Percentiles rank a stretch among this genome's conserved stretches.
These are phyloP conservation scores for Wickerhamomyces alni DNA, from an alignment of 805 yeast genomes.

Conservation along the genomic window DNA sequence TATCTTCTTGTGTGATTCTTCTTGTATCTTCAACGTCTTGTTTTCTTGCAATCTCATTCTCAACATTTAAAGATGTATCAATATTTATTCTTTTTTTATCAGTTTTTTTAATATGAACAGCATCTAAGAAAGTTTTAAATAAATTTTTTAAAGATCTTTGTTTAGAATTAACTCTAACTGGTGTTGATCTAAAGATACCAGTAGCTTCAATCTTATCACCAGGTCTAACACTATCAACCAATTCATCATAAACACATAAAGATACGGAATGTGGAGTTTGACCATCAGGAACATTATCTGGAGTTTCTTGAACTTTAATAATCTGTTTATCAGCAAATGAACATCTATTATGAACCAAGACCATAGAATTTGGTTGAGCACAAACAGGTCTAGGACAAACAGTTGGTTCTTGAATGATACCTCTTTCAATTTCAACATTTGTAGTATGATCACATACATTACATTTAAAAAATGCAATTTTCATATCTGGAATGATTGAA, in stretches of 20 bases:
- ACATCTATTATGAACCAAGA: constrained; percentile 84
- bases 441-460: constrained; percentile 90
- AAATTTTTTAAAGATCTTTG: constrained; percentile 79
- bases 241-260: constrained; percentile 89
- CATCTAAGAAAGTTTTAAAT: constrained; percentile 91
- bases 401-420: constrained; percentile 88
- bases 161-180: constrained; percentile 81
- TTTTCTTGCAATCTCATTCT: constrained; percentile 43
- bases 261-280: constrained; percentile 97
- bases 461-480: constrained; percentile 92
- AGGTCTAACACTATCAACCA: constrained; percentile 91
- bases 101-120: constrained; percentile 83
- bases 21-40: constrained; percentile 75
- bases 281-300: constrained; percentile 95
- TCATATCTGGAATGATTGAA: constrained; percentile 95
- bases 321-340: constrained; percentile 95
- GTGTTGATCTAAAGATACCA: constrained; percentile 89
- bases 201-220: constrained; percentile 96
- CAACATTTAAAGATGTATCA: constrained; percentile 61
- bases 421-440: constrained; percentile 90
- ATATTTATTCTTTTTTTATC: constrained; percentile 77
- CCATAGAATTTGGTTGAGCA: constrained; percentile 80
- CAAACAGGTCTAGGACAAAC: constrained; percentile 89
- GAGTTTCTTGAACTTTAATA: constrained; percentile 89
- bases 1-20: constrained; percentile 61